Conservation (phyloP, 768 basidiomycete species). For the Candolleomyces eurysporus region DNA sequence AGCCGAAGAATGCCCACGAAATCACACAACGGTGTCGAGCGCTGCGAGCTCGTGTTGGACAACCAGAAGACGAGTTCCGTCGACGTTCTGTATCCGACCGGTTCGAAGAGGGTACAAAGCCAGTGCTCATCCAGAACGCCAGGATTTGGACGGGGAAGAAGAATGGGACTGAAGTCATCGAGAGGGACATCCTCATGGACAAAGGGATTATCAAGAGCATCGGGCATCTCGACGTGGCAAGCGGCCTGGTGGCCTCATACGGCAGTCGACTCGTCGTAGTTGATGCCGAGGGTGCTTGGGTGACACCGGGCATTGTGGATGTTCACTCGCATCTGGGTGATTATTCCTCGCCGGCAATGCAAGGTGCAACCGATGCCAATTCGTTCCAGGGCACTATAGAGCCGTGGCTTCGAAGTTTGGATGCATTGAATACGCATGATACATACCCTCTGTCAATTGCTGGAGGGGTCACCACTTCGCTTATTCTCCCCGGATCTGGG, state of each 20-base stretch:
- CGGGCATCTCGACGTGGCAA: conserved; percentile 39
- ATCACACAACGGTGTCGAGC: conserved; percentile 1
- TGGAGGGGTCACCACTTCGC: conserved; percentile 77
- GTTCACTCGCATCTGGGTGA: conserved; percentile 70
- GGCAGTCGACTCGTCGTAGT: conserved; percentile 45
- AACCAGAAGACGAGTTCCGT: conserved; percentile 35
- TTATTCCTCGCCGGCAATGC: conserved; percentile 45
- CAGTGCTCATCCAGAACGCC: conserved; percentile 69
- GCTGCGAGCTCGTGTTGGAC: neutral
- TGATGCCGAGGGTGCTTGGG: conserved; percentile 70
- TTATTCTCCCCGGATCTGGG: conserved; percentile 73
- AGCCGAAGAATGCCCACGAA: conserved; percentile 4
- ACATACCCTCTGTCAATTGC: conserved; percentile 67
- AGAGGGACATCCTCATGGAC: conserved; percentile 68
- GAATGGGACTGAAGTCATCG: conserved; percentile 64
- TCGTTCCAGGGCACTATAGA: conserved; percentile 45
- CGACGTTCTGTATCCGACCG: conserved; percentile 59
- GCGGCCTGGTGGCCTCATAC: conserved; percentile 16
- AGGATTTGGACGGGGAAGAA: conserved; percentile 80
- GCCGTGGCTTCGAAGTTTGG: conserved; percentile 71
- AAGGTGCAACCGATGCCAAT: conserved; percentile 55
- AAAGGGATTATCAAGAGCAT: conserved; percentile 64
- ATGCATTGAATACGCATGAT: conserved; percentile 80
- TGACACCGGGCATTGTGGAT: conserved; percentile 75
- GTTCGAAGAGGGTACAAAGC: conserved; percentile 58